phyloP scores from a whole-genome alignment of 176 grass and related monocot species.

The Olyra latifolia region DNA sequence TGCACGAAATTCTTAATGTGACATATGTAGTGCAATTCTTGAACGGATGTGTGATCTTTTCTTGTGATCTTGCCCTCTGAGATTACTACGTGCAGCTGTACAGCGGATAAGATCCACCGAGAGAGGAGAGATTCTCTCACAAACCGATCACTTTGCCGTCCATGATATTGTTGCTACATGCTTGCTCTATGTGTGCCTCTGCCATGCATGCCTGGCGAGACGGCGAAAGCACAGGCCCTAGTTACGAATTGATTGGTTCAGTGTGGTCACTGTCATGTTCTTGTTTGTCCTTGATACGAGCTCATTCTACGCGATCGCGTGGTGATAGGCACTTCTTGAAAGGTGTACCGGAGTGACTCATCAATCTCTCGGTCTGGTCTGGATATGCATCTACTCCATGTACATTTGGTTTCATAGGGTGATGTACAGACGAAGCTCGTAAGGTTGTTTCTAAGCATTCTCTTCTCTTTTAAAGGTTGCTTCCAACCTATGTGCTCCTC shows the following conservation, averaged over 20 bases:
- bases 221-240: background rate
- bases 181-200: background rate
- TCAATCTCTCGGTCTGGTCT: background rate
- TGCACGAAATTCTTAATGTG: no score
- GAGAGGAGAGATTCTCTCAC: background rate
- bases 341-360: background rate
- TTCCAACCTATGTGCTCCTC: no score
- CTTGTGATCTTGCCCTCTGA: background rate
- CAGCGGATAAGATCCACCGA: background rate
- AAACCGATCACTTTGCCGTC: background rate
- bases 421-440: no score
- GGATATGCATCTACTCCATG: background rate
- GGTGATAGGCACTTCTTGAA: background rate
- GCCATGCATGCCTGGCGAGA: background rate
- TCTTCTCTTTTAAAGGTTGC: no score
- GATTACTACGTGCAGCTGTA: background rate
- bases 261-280: background rate
- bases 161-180: background rate
- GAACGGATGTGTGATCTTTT: background rate
- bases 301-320: background rate
- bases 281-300: background rate
- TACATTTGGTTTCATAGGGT: background rate
- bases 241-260: background rate
- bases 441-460: no score
- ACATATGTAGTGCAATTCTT: no score